These are phyloP conservation scores for Erysiphe pisi DNA, from an alignment of 2,329 filamentous ascomycete species.

Conservation along the genomic window DNA sequence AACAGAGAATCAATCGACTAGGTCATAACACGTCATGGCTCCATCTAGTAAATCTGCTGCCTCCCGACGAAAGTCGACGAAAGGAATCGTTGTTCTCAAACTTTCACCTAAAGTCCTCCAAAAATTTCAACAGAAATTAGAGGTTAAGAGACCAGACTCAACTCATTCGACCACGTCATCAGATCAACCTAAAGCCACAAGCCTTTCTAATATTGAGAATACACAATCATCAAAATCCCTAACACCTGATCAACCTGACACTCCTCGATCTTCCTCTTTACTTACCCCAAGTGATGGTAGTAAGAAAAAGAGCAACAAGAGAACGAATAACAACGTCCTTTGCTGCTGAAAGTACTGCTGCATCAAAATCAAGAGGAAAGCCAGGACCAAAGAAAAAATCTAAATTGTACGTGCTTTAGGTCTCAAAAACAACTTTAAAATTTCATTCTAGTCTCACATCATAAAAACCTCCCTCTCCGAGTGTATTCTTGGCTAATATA, in stretches of 20 bases:
- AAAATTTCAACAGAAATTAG: conserved; percentile 41
- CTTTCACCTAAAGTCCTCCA: conserved; percentile 45
- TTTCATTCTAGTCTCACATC: conserved; percentile 23
- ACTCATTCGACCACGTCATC: conserved; percentile 32
- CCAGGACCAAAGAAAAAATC: conserved; percentile 96
- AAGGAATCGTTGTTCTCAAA: conserved; percentile 38
- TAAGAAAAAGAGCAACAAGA: conserved; percentile 67
- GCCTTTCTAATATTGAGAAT: conserved; percentile 44
- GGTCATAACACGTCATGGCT: conserved; percentile 31
- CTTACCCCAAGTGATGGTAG: conserved; percentile 52
- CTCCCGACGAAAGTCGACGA: conserved; percentile 32
- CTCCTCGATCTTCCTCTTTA: conserved; percentile 42
- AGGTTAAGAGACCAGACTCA: conserved; percentile 40
- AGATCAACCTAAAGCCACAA: conserved; percentile 6
- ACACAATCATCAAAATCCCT: conserved; percentile 50
- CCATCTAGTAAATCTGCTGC: conserved; percentile 32
- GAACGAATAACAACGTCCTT: conserved; percentile 53
- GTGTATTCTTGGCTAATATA: conserved; percentile 27
- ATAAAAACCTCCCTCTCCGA: neutral
- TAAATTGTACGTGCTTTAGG: conserved; percentile 62
- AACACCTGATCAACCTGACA: conserved; percentile 48
- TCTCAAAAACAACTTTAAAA: no score
- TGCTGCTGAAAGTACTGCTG: conserved; percentile 51
- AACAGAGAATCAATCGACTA: no score
- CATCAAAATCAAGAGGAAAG: conserved; percentile 57